Conservation (phyloP, 495 filamentous ascomycete genomes). For the Penicillium paxilli region DNA sequence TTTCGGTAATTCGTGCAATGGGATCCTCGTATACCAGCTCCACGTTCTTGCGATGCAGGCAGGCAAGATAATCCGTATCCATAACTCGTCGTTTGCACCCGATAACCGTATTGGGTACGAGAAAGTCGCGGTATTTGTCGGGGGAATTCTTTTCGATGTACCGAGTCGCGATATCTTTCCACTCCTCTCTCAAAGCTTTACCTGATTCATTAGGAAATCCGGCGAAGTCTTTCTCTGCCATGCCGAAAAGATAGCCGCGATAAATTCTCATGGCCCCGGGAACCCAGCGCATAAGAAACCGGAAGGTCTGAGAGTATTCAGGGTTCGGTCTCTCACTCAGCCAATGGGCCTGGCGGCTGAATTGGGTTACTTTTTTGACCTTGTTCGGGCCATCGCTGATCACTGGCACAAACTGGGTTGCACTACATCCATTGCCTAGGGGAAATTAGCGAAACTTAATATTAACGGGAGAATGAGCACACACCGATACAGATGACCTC, state of each 20-base stretch:
- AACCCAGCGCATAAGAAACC: conserved; percentile 24
- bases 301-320: conserved; percentile 16
- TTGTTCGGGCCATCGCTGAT: conserved; percentile 23
- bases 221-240: conserved; percentile 23
- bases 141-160: conserved; percentile 1
- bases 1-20: not conserved
- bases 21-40: not conserved
- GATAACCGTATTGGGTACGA: not conserved
- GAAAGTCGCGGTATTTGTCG: not conserved
- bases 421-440: conserved; percentile 40
- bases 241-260: conserved; percentile 7
- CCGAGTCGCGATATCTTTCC: not conserved
- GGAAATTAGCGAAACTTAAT: not conserved
- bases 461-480: not conserved
- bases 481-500: conserved; percentile 57
- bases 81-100: not conserved
- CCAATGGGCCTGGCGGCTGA: conserved; percentile 55
- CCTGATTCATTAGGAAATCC: not conserved
- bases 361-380: conserved; percentile 45
- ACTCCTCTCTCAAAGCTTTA: not conserved
- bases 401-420: conserved; percentile 43
- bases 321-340: conserved; percentile 36
- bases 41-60: not conserved
- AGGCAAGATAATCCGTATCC: not conserved
- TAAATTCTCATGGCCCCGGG: conserved; percentile 25